Base-by-base conservation (phyloP, 345 rosid species). In the Laguncularia racemosa region DNA sequence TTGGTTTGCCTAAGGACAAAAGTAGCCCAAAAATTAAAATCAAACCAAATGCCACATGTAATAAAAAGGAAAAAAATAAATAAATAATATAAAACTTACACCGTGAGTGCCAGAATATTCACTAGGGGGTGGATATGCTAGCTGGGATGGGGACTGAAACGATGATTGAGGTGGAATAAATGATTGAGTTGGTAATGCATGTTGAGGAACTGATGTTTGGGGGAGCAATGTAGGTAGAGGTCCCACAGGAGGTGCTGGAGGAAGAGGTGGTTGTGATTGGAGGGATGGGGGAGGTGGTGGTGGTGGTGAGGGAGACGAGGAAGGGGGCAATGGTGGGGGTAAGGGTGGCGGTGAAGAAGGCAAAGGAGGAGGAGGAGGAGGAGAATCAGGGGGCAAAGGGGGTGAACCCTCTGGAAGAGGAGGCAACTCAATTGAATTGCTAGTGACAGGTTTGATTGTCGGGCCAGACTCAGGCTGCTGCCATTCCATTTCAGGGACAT, bases 281-380 rank as follows among this genome's bases (percentile, higher is more conserved):
- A 59, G 65, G 57, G 79, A 67, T 28, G 59, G 61, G 66, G 18
- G 67, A 23, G 28, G 28, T 23, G 28, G 63, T 20, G 67, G 66
- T 6, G 60, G 63, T 5, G 80, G 71, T 4, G 73, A 79, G 2
- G 85, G 65, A 3, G 82, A 62, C 16, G 77, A 70, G 0, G 81
- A 59, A 12, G 82, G 67, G 0, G 84, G 77, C 6, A 63, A 61
- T 0, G 76, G 73, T 4, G 83, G 80, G 0, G 69, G 80, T 13
- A 78, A 81, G 18, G 83, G 83, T 15, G 84, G 85, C 11, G 86
- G 81, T n/a, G 93, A 83, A 57, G 81, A 69, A 53, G 91, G 86
- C 59, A 84, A 67, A 55, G 89, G 89, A 20, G 92, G 93, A 5
- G 78, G 80, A 44, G 76, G 76, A 48, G 91, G 95, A 72, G 97